Evolutionary conservation across 192 early-diverging fungal species (phyloP).

Genomic region (Coemansia sp.): DNA sequence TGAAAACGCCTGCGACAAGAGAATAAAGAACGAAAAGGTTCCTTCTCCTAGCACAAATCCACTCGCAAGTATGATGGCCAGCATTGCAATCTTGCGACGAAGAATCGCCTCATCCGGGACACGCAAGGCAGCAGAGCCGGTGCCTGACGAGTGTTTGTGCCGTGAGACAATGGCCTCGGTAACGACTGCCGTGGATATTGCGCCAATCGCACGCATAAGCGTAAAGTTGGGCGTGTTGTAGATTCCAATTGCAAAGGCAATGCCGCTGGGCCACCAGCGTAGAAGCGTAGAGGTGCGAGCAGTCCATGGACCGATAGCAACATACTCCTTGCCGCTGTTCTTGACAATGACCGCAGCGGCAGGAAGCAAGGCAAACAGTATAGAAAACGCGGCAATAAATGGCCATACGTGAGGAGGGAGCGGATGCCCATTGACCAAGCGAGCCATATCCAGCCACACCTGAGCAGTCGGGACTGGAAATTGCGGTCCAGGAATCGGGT

Average conservation of each 20-base stretch:
- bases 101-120: constrained; percentile 18
- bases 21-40: constrained; percentile 66
- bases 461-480: constrained; percentile 75
- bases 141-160: not conserved
- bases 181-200: constrained; percentile 46
- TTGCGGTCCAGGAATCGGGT: constrained; percentile 68
- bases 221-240: constrained; percentile 80
- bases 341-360: constrained; percentile 3
- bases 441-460: constrained; percentile 78
- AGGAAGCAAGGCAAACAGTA: constrained; percentile 58
- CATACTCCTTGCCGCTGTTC: not conserved
- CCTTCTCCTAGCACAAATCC: constrained; percentile 80
- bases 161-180: constrained; percentile 38
- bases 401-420: constrained; percentile 66
- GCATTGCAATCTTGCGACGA: constrained; percentile 48
- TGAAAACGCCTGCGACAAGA: constrained; percentile 44
- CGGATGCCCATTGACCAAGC: constrained; percentile 73
- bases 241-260: constrained; percentile 80
- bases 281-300: constrained; percentile 16
- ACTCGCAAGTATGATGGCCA: constrained; percentile 73
- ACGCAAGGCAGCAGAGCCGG: not conserved
- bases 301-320: constrained; percentile 9
- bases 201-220: constrained; percentile 67
- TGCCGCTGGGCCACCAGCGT: constrained; percentile 71
- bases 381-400: constrained; percentile 61